Evolutionary conservation across 2,329 filamentous ascomycete species (phyloP).

Genomic region (Huntiella savannae): DNA sequence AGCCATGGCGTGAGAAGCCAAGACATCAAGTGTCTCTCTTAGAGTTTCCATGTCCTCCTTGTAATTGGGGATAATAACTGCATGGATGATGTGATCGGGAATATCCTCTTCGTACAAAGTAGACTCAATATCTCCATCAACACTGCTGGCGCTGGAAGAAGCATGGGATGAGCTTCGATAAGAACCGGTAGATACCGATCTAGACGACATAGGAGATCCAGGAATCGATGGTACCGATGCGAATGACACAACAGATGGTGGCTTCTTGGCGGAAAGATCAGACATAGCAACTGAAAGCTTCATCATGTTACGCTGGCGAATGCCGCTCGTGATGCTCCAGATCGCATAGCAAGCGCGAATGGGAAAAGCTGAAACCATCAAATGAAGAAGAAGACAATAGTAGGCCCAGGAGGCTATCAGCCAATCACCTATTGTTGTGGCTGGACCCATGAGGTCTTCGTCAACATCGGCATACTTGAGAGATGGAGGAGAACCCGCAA

Average conservation of each 20-base stretch:
- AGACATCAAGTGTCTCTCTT: constrained; percentile 47
- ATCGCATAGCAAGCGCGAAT: constrained; percentile 42
- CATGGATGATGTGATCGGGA: constrained; percentile 33
- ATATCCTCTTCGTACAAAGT: constrained; percentile 18
- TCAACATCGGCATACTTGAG: constrained; percentile 16
- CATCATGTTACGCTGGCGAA: constrained; percentile 26
- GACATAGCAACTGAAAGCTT: constrained; percentile 24
- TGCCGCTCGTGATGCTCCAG: constrained; percentile 33
- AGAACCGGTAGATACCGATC: not conserved
- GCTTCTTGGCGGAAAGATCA: constrained; percentile 29
- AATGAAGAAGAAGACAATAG: constrained; percentile 46
- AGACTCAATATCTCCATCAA: constrained; percentile 26
- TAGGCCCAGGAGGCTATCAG: constrained; percentile 39
- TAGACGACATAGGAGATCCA: not conserved
- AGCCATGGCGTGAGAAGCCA: constrained; percentile 48
- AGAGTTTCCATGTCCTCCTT: constrained; percentile 53
- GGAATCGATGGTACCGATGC: constrained; percentile 24
- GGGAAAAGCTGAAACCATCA: constrained; percentile 44
- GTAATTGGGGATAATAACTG: constrained; percentile 55
- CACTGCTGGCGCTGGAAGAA: constrained; percentile 29
- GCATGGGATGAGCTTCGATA: constrained; percentile 29
- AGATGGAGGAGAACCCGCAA: constrained; percentile 15
- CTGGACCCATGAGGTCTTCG: constrained; percentile 23
- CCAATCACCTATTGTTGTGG: constrained; percentile 12
- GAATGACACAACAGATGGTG: constrained; percentile 33